Evolutionary conservation across 345 rosid genomes (phyloP).

Genomic region (Rhodomyrtus tomentosa): DNA sequence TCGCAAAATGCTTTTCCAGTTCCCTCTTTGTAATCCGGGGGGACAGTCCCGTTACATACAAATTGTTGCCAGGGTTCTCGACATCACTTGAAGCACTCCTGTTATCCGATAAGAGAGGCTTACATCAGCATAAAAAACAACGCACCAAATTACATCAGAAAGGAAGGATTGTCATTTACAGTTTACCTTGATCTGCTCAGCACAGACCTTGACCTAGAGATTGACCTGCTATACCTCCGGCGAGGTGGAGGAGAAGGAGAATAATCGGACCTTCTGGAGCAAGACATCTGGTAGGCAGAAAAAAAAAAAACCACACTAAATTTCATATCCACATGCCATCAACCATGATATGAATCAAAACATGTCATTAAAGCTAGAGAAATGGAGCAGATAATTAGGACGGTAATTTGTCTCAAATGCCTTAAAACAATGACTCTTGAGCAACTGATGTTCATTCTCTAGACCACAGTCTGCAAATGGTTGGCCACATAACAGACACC

Average conservation of each 20-base stretch:
- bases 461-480: neutral
- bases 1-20: slow-evolving; percentile 61
- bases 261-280: slow-evolving; percentile 59
- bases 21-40: slow-evolving; percentile 65
- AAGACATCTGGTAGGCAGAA: slow-evolving; percentile 51
- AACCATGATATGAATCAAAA: neutral
- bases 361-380: neutral
- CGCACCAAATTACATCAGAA: neutral
- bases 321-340: neutral
- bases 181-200: slow-evolving; percentile 44
- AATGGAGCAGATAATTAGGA: neutral
- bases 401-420: neutral
- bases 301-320: neutral
- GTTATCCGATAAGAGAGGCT: slow-evolving; percentile 12
- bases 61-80: slow-evolving; percentile 87
- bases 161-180: neutral
- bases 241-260: slow-evolving; percentile 49
- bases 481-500: neutral
- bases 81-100: slow-evolving; percentile 41
- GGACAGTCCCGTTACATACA: slow-evolving; percentile 92
- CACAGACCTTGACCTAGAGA: slow-evolving; percentile 26
- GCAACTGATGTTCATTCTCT: neutral
- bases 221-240: slow-evolving; percentile 31
- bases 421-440: neutral
- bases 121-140: neutral